Base-by-base conservation (phyloP, 208 protist genomes). In the Wallacemonas sp. region DNA sequence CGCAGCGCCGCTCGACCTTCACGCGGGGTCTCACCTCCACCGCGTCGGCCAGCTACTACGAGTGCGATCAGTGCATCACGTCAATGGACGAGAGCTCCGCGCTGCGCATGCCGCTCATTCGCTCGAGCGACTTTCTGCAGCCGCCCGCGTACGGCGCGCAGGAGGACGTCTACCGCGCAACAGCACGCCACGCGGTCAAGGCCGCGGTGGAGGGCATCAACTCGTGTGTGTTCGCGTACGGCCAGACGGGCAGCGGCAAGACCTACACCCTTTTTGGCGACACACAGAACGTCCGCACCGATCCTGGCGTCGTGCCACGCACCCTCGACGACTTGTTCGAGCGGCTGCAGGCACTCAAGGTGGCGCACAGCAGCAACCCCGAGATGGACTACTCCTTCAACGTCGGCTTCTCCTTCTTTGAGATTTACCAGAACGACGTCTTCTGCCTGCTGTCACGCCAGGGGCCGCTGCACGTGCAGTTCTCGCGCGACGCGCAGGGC, bases 181-280 rank as follows among this genome's bases (percentile, higher is more conserved):
- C 83, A 24, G 89, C 85, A 5, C 61, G 67, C 48, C 86, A 85
- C 57, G 83, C 86, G 8, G 85, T 96, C n/a, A 55, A 76, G 23
- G 81, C 83, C 1, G 84, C 80, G 2, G 74, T 96, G 23, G 87
- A 92, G 33, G 91, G 91, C 52, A 92, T 93, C 65, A 96, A 96
- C 69, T 86, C 77, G 19, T 93, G 83, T 54, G 76, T 95, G 11
- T 90, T 95, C 64, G 87, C 90, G n/a, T 95, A 95, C 64, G 90
- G 90, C 19, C 87, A 93, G 69, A 95, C 90, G 4, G 90, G 90
- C 36, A 87, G 76, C 60, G 90, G 90, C 9, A 95, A 95, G 74
- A 95, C 86, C 2, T 88, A 92, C 73, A 93, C 89, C 30, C 72
- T 96, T 26, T 92, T 94, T 48, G 90, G 90, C 21, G 83, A 92